phyloP scores from a whole-genome alignment of 768 basidiomycete species.

The Pisolithus marmoratus region DNA sequence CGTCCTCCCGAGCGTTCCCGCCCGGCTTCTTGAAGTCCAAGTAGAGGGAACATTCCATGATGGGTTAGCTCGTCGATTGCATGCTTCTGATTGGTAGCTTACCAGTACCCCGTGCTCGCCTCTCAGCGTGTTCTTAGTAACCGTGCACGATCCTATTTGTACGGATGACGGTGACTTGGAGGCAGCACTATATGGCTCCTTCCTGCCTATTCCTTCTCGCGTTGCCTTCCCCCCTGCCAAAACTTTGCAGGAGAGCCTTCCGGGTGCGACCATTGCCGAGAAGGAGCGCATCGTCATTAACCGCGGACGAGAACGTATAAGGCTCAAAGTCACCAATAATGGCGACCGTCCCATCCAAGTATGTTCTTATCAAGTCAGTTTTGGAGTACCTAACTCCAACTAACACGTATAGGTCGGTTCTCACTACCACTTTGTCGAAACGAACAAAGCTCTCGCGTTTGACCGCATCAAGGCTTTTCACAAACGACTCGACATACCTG shows the following conservation, averaged over 20 bases:
- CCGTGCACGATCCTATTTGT: constrained; percentile 92
- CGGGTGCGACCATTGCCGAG: constrained; percentile 72
- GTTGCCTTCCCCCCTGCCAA: constrained; percentile 58
- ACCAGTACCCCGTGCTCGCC: not conserved
- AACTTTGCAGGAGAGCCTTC: constrained; percentile 45
- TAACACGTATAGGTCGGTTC: constrained; percentile 66
- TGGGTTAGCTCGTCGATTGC: constrained; percentile 44
- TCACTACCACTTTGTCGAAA: constrained; percentile 92
- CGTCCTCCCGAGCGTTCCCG: constrained; percentile 77
- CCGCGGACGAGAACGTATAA: constrained; percentile 59
- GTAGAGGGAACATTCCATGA: constrained; percentile 91
- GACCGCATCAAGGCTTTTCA: constrained; percentile 79
- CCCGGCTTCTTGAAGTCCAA: constrained; percentile 79
- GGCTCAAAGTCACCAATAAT: constrained; percentile 77
- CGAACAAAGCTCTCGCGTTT: constrained; percentile 74
- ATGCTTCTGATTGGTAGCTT: not conserved
- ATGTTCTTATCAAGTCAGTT: constrained; percentile 8
- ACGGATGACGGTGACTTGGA: constrained; percentile 71
- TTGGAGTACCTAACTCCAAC: too few species aligned
- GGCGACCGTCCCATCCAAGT: constrained; percentile 95
- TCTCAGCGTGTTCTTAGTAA: constrained; percentile 79
- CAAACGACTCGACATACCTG: constrained; percentile 84
- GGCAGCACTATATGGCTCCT: constrained; percentile 92
- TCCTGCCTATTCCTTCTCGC: constrained; percentile 72
- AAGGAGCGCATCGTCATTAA: constrained; percentile 72